A percentile compares a stretch with the other conserved stretches of the same genome.
phyloP scores from a whole-genome alignment of 2,329 filamentous ascomycete genomes.

The Magnaporthales sp. region DNA sequence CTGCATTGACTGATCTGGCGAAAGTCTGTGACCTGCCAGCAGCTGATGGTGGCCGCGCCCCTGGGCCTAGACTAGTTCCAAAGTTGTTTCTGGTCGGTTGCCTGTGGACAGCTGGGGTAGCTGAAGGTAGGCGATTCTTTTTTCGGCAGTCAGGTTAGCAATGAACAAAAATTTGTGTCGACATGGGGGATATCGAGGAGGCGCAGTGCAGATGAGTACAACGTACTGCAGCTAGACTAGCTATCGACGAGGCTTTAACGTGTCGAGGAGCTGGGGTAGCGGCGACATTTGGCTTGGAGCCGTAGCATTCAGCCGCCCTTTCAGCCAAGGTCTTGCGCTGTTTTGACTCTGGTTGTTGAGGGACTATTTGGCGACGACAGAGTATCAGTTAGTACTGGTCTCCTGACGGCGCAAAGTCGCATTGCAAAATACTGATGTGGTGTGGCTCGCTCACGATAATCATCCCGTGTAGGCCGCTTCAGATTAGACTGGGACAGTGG shows the following conservation, averaged over 20 bases:
- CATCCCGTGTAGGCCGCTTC: conserved; percentile 33
- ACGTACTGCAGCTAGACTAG: conserved; percentile 7
- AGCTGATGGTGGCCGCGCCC: conserved; percentile 33
- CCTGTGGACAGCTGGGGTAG: conserved; percentile 20
- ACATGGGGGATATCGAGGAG: background rate
- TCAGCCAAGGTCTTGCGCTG: conserved; percentile 46
- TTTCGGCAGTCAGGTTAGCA: background rate
- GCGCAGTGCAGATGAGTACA: background rate
- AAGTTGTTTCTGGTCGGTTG: conserved; percentile 39
- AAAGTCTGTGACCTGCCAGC: conserved; percentile 40
- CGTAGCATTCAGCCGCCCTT: conserved; percentile 40
- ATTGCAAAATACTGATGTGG: background rate
- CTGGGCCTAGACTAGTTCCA: conserved; percentile 47
- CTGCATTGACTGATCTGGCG: conserved; percentile 36
- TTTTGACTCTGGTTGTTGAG: conserved; percentile 46
- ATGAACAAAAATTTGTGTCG: background rate
- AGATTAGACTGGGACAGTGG: conserved; percentile 29
- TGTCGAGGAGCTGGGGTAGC: conserved; percentile 20
- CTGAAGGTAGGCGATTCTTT: background rate
- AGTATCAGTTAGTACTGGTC: background rate
- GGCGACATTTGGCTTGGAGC: conserved; percentile 26
- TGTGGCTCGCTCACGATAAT: background rate
- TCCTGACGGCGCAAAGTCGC: background rate
- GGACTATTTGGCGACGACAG: conserved; percentile 25
- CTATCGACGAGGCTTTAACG: conserved; percentile 31